Evolutionary conservation across 495 filamentous ascomycete genomes (phyloP), one percentile per base, ranked within the genome.

Genomic region (Tuber brumale): DNA sequence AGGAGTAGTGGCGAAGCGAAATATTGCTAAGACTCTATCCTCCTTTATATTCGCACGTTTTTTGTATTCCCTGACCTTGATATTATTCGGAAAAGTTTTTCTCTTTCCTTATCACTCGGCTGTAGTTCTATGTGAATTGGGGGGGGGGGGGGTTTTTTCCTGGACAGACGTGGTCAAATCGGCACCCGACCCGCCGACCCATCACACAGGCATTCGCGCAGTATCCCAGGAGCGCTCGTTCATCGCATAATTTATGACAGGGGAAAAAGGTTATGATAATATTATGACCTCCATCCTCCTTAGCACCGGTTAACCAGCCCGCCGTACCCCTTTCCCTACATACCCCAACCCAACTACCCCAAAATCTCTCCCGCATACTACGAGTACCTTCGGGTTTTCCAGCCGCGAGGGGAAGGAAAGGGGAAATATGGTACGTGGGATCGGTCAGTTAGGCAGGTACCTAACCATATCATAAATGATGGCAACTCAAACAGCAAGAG

Each of bases 1-100:
- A 81, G 71, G 82, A 84, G 66, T 78, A 76, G 48, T 46, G 46
- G 72, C 51, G 45, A 71, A 69, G 57, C 16, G 31, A 31, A 19
- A 27, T 35, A 35, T 66, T 66, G 27, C 57, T 27, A 27, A 27
- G 14, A 4, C 27, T 35, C 4, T 35, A 35, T 35, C 27, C 31
- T 27, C 27, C 31, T 66, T 35, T 66, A 1, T 8, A 6, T 35
- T 35, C 6, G 27, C 23, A 51, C 1, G 48, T n/a, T 31, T 31
- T 16, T 31, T 19, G 57, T 66, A 66, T 66, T 18, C 14, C 4
- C 19, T 18, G 16, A n/a, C 31, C 6, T 66, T 61, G 5, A 61
- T 61, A 61, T 61, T 61, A 31, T 61, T 61, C n/a, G 14, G 27
- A 61, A 61, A 31, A 31, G 27, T 27, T 35, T 66, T 66, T n/a